Conservation (phyloP, 1,139 yeast species). For the Hyphopichia wangnamkhiaoensis region DNA sequence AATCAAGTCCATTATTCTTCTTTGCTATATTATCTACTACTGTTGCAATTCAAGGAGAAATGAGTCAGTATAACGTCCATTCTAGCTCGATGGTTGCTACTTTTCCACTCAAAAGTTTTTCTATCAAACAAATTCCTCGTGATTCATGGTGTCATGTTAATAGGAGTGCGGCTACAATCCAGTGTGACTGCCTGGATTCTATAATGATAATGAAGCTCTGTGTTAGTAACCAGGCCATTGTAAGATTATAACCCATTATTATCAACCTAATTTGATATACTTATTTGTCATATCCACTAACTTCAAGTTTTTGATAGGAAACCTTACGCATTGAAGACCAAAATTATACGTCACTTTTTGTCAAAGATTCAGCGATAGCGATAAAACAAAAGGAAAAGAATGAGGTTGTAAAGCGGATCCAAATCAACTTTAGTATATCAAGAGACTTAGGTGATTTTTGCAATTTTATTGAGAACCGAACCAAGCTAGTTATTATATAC, state of each 20-base stretch:
- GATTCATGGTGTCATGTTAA: conserved; percentile 2
- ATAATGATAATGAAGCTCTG: neutral
- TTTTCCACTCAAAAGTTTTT: conserved; percentile 3
- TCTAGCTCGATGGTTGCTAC: neutral
- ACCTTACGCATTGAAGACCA: neutral
- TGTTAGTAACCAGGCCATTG: neutral
- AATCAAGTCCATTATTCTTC: no score
- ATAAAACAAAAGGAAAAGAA: conserved; percentile 1
- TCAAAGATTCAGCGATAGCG: neutral
- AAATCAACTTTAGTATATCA: neutral
- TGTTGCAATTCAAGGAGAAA: no score
- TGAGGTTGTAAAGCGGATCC: neutral
- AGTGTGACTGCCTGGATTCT: neutral
- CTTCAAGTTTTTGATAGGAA: conserved; percentile 1
- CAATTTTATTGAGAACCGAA: neutral
- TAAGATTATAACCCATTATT: neutral
- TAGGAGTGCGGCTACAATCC: neutral
- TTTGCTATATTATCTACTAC: no score
- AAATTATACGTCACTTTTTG: neutral
- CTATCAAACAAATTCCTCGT: neutral
- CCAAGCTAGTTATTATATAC: neutral
- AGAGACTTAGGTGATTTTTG: neutral
- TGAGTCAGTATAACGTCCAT: neutral
- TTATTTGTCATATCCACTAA: neutral
- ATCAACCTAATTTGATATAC: neutral